Percentiles rank a stretch among this genome's conserved stretches.
Conservation (phyloP, 352 stramenopile species). For the Globisporangium lucens region DNA sequence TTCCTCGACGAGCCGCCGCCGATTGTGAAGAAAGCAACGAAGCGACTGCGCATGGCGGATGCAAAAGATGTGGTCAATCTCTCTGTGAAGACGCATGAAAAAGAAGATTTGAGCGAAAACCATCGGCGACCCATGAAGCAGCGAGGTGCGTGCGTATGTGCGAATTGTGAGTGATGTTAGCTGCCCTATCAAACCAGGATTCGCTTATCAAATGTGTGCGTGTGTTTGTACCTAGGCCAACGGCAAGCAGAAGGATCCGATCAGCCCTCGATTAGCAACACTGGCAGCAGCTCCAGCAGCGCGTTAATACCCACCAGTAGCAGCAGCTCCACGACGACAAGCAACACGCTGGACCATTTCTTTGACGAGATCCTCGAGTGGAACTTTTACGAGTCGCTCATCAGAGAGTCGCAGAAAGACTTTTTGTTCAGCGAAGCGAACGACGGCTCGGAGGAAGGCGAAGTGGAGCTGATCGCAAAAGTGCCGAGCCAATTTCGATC, state of each 20-base stretch:
- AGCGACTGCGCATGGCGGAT: slow-evolving; percentile 13
- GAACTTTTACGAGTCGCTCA: slow-evolving; percentile 66
- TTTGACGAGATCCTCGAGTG: slow-evolving; percentile 84
- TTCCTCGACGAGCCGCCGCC: slow-evolving; percentile 11
- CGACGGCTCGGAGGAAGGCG: slow-evolving; percentile 70
- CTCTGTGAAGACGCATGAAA: slow-evolving; percentile 5
- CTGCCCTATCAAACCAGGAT: background rate
- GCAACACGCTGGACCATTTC: slow-evolving; percentile 75
- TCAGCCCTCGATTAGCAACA: slow-evolving; percentile 9
- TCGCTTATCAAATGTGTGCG: background rate
- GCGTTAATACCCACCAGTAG: background rate
- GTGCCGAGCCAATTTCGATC: slow-evolving; percentile 84
- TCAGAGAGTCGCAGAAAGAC: slow-evolving; percentile 52
- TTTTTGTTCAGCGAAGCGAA: slow-evolving; percentile 49
- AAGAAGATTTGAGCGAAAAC: slow-evolving; percentile 34
- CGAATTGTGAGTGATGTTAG: background rate
- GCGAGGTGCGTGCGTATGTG: slow-evolving; percentile 12
- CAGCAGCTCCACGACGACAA: slow-evolving; percentile 26
- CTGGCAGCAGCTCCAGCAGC: slow-evolving; percentile 17
- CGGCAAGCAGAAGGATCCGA: slow-evolving; percentile 16
- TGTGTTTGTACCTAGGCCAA: slow-evolving; percentile 1
- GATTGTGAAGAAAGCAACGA: slow-evolving; percentile 7
- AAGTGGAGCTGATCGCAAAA: slow-evolving; percentile 50
- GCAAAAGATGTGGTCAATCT: slow-evolving; percentile 20
- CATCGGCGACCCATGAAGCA: slow-evolving; percentile 76